phyloP scores from a whole-genome alignment of 2,329 filamentous ascomycete genomes.

The Pezicula neosporulosa region DNA sequence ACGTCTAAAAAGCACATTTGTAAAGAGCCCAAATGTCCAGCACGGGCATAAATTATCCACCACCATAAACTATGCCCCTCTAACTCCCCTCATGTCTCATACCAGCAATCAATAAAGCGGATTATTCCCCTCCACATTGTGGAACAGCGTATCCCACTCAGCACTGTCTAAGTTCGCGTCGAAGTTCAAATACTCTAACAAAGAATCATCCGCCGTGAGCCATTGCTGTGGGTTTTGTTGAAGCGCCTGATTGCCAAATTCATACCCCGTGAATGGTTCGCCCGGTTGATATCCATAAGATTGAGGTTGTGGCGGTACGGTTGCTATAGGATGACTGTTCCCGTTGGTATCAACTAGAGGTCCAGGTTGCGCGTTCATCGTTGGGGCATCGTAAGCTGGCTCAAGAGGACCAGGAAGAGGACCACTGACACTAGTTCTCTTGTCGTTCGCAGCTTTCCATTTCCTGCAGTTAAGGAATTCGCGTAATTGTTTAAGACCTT shows the following conservation, averaged over 20 bases:
- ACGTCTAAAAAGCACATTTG: too few relatives aligned
- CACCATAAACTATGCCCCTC: too few relatives aligned
- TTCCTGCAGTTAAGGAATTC: conserved; percentile 4
- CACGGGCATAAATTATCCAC: too few relatives aligned
- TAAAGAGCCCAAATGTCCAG: too few relatives aligned
- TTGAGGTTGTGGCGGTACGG: too few relatives aligned
- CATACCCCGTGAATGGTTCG: neutral
- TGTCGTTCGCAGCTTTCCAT: neutral
- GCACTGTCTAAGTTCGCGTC: conserved; percentile 3
- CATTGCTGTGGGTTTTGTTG: neutral
- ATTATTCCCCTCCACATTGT: conserved; percentile 3
- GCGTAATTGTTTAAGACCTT: conserved; percentile 14
- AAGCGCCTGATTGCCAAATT: neutral
- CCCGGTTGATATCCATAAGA: neutral
- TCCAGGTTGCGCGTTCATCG: neutral
- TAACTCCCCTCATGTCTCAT: too few relatives aligned
- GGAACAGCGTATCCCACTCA: conserved; percentile 5
- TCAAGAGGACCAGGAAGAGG: neutral
- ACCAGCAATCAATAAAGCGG: neutral
- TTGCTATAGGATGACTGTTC: too few relatives aligned
- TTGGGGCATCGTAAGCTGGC: neutral
- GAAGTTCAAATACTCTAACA: conserved; percentile 3
- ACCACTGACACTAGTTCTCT: neutral
- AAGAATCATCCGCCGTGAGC: neutral
- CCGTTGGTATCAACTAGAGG: too few relatives aligned